Evolutionary conservation across 1,139 yeast species (phyloP), one percentile per base, ranked within the genome.

Genomic region (Yamadazyma sp.): DNA sequence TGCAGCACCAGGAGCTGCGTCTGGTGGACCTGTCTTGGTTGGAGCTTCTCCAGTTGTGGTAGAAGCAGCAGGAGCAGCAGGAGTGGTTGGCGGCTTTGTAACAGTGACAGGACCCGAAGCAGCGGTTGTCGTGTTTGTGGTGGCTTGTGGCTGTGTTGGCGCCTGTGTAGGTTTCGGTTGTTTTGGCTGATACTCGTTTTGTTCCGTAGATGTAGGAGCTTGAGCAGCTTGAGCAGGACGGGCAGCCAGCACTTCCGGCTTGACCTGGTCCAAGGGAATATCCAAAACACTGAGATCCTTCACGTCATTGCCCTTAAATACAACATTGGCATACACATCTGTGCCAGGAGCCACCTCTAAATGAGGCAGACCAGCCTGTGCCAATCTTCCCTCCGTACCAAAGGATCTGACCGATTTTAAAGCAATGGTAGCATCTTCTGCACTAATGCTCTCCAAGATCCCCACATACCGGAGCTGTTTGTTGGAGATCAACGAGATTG

Each of bases 381-480:
- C 72, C 52, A 85, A 73, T 53, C 98, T 78, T 21, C 96, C 97
- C 60, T 92, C 98, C 12, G 97, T 86, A 40, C 98, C 98, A 52
- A 83, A 84, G 38, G 90, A 82, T 46, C 90, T 78, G 34, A 92
- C 98, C 37, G 82, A 74, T 40, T 78, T 77, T 53, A 92, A 74
- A 12, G 97, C 85, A 38, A 92, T 95, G 1, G 97, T 89, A 46
- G 96, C 88, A 48, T 86, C 87, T 43, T 86, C 90, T 14, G 96
- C 94, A 60, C 89, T 89, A 56, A 94, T 87, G 47, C 80, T 84
- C 48, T 88, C 90, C 56, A 92, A 74, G 18, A 80, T 67, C 29
- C 99, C 99, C 40, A 89, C 94, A 58, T 89, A 90, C 50, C 89
- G 80, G 51, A 88, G 86, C 35, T 92, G 95, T 52, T 89, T 86